Percentiles rank a stretch among this genome's conserved stretches.
Evolutionary conservation across 192 early-diverging fungal genomes (phyloP).

Genomic region (Oehlia diaphana): DNA sequence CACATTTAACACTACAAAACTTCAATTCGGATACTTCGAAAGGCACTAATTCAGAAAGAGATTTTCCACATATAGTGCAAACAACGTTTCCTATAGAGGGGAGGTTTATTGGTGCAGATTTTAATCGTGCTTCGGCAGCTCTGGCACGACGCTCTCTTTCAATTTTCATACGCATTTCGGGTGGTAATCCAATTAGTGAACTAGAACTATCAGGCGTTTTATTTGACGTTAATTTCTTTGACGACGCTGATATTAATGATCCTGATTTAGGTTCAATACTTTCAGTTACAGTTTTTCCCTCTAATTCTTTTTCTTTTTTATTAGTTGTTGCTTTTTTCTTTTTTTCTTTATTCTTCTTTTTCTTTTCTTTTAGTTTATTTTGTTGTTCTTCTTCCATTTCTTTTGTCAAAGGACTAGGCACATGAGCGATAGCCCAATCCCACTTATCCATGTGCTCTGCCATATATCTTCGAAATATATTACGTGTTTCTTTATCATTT

Average conservation of each 20-base stretch:
- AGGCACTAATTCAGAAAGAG: conserved; percentile 53
- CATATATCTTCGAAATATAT: conserved; percentile 73
- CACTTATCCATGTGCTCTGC: conserved; percentile 59
- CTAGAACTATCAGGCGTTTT: conserved; percentile 32
- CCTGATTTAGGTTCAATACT: conserved; percentile 15
- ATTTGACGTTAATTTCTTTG: conserved; percentile 22
- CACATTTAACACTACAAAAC: conserved; percentile 57
- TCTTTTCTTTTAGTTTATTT: conserved; percentile 59
- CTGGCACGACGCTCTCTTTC: conserved; percentile 79
- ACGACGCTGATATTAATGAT: conserved; percentile 20
- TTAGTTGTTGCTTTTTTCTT: conserved; percentile 53
- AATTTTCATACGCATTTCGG: conserved; percentile 67
- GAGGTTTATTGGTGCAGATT: conserved; percentile 22
- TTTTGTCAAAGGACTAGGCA: conserved; percentile 71
- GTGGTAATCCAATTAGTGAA: conserved; percentile 45
- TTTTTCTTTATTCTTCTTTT: conserved; percentile 61
- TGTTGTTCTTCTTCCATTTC: conserved; percentile 70
- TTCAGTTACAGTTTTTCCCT: conserved; percentile 36
- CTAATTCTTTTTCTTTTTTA: conserved; percentile 32
- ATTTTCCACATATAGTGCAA: conserved; percentile 56
- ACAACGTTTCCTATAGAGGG: conserved; percentile 52
- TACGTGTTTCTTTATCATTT: conserved; percentile 67
- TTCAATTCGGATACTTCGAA: conserved; percentile 78
- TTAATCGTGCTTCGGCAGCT: conserved; percentile 73
- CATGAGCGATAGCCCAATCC: conserved; percentile 62